Percentiles rank a stretch among this genome's conserved stretches.
Conservation (phyloP, 139 green algal genomes). For the Monoraphidium neglectum region DNA sequence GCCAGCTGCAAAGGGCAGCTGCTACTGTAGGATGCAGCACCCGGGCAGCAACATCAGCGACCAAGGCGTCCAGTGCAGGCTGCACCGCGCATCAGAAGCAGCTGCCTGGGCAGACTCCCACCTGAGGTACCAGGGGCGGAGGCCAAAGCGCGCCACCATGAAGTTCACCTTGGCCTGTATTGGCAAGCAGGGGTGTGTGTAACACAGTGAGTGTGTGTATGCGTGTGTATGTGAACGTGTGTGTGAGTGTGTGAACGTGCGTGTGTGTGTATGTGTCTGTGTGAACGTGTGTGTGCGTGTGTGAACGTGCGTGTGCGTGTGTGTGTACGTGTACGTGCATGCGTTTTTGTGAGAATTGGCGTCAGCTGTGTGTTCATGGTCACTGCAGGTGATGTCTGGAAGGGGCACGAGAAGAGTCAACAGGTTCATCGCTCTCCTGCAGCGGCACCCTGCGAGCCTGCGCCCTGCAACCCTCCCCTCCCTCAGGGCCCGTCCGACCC, state of each 20-base stretch:
- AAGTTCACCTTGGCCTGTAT: constrained; percentile 36
- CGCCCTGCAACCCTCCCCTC: not conserved
- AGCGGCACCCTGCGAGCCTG: not conserved
- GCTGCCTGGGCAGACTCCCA: too few species aligned
- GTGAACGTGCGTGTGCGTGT: not conserved
- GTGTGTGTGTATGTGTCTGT: constrained; percentile 18
- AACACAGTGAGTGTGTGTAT: too few species aligned
- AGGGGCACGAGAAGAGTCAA: not conserved
- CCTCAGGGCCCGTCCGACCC: not conserved
- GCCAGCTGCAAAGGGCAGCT: too few species aligned
- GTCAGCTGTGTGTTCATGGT: not conserved
- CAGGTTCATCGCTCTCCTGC: not conserved
- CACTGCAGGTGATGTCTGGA: not conserved
- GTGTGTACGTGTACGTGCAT: not conserved
- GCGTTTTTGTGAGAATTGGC: not conserved
- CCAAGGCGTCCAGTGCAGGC: too few species aligned
- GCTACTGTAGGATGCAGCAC: too few species aligned
- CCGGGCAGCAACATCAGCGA: too few species aligned
- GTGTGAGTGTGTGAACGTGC: too few species aligned
- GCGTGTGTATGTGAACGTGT: too few species aligned
- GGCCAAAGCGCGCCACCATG: constrained; percentile 23
- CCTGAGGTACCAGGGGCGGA: constrained; percentile 33
- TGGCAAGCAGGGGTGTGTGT: too few species aligned
- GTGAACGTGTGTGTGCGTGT: constrained; percentile 19
- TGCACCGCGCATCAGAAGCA: too few species aligned